Conservation (phyloP, 352 stramenopile species). For the Globisporangium nagaii region DNA sequence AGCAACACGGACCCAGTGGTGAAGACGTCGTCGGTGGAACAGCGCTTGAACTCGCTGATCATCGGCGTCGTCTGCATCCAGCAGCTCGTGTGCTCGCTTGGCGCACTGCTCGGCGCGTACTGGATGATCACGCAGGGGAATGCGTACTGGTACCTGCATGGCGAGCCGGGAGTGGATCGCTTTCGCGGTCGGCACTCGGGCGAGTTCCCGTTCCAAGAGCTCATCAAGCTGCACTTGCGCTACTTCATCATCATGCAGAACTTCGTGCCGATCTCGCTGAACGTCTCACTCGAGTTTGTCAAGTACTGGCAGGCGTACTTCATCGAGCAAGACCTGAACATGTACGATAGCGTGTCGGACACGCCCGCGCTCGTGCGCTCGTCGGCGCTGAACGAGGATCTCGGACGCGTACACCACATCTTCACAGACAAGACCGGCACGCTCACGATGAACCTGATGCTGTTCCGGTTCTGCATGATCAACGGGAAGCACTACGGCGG, state of each 20-base stretch:
- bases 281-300: conserved; percentile 96
- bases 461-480: conserved; percentile 95
- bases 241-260: conserved; percentile 98
- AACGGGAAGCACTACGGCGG: conserved; percentile 91
- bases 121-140: conserved; percentile 68
- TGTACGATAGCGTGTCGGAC: conserved; percentile 90
- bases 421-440: conserved; percentile 96
- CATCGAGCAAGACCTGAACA: conserved; percentile 89
- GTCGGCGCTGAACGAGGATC: conserved; percentile 88
- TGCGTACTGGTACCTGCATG: conserved; percentile 61
- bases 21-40: conserved; percentile 77
- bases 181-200: background rate
- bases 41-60: conserved; percentile 67
- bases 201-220: conserved; percentile 42
- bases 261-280: conserved; percentile 98
- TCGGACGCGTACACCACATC: conserved; percentile 88
- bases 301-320: conserved; percentile 96
- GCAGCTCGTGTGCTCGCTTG: conserved; percentile 66
- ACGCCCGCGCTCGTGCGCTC: conserved; percentile 79
- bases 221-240: conserved; percentile 78
- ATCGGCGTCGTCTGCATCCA: conserved; percentile 69
- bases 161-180: background rate
- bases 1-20: conserved; percentile 72
- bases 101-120: conserved; percentile 50
- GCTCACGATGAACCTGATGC: conserved; percentile 94